Base-by-base conservation (phyloP, 1,139 yeast species). In the Debaryomyces robertsiae region DNA sequence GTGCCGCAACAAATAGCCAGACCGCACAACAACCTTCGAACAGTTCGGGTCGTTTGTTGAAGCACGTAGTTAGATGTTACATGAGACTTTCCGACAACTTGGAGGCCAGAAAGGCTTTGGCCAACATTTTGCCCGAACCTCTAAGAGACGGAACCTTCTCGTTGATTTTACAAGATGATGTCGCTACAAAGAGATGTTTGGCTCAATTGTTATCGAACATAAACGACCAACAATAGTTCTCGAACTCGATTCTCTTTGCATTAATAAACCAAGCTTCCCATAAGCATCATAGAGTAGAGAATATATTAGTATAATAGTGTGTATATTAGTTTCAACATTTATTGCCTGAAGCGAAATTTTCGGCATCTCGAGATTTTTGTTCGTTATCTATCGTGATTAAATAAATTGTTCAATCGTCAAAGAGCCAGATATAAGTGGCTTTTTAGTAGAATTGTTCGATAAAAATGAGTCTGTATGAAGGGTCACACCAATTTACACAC, bases 31-130 rank as follows among this genome's bases (percentile, higher is more conserved):
- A 55, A 32, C 58, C 69, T 3, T 60, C 64, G 27, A 56, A 67
- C 50, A 70, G 76, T 42, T 87, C 96, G 1, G 89, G 93, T 2
- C 77, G 98, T 52, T 72, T 93, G 41, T 73, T 93, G 48, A 91
- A 93, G 61, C 98, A 93, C 60, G 95, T 93, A 33, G 95, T 93
- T 17, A 78, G 97, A 58, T 93, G 98, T 61, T 93, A 93, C 59
- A 74, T 91, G 69, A 77, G 98, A 47, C 73, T 93, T 38, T 83
- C 95, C 32, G 98, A 93, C 60, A 93, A 93, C 55, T 71, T 82
- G 19, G 94, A 94, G 49, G 98, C 98, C 2, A 75, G 97, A 54
- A 86, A 87, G 51, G 93, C 96, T 0, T 75, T 93, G 50, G 84
- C 88, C 34, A 84, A 82, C 45, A 84, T 89, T 25, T 69, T 93